Conservation (phyloP, 352 stramenopile species). For the Globisporangium orthogonon region DNA sequence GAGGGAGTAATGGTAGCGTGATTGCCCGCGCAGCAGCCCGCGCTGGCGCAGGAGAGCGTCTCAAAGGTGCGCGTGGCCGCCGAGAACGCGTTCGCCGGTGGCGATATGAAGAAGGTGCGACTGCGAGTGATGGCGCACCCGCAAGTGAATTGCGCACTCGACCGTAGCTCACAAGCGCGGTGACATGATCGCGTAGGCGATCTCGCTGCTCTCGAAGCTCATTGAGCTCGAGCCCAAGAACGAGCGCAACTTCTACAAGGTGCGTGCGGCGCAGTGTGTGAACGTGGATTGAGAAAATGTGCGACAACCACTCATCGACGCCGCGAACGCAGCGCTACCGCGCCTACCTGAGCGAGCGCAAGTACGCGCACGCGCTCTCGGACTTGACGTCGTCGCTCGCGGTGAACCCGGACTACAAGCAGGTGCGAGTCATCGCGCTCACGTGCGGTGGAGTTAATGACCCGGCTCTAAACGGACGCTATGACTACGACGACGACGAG, state of each 20-base stretch:
- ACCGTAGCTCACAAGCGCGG: too few species aligned
- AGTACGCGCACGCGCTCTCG: constrained; percentile 64
- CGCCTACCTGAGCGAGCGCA: constrained; percentile 75
- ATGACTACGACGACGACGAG: too few species aligned
- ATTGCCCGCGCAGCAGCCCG: constrained; percentile 16
- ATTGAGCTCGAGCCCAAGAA: constrained; percentile 75
- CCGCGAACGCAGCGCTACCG: constrained; percentile 38
- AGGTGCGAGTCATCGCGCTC: constrained; percentile 12
- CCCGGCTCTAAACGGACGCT: too few species aligned
- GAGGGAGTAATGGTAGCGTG: too few species aligned
- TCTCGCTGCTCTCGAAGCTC: constrained; percentile 71
- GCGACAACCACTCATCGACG: too few species aligned
- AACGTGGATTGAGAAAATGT: neutral
- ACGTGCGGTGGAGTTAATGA: neutral
- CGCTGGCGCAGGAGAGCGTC: constrained; percentile 28
- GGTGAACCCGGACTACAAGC: constrained; percentile 76
- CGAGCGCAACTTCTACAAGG: constrained; percentile 82
- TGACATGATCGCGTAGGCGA: constrained; percentile 53
- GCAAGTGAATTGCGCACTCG: too few species aligned
- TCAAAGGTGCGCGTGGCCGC: constrained; percentile 63
- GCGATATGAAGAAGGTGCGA: constrained; percentile 66
- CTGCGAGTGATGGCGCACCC: neutral
- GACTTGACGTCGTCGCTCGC: constrained; percentile 65
- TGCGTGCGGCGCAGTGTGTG: neutral
- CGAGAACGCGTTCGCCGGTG: constrained; percentile 72